Evolutionary conservation across 2,329 filamentous ascomycete species (phyloP).

Genomic region (Curvularia hawaiiensis): DNA sequence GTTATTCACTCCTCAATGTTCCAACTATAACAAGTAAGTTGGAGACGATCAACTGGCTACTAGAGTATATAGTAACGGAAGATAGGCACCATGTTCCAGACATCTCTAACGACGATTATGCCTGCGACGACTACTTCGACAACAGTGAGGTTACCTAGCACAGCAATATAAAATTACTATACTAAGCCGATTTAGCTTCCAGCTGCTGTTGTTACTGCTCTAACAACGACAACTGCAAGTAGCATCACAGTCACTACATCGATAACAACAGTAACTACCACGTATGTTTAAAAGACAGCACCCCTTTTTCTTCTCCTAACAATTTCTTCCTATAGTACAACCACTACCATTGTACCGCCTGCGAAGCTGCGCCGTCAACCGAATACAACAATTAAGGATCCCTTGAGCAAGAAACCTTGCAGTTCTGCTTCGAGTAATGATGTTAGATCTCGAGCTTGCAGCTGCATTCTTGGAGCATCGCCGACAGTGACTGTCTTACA

Average conservation of each 20-base stretch:
- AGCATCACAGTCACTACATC: not conserved
- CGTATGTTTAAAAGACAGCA: not conserved
- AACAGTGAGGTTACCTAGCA: not conserved
- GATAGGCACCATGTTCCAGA: not conserved
- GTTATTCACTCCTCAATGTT: not conserved
- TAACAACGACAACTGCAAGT: not conserved
- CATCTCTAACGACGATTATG: not conserved
- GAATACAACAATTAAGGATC: not conserved
- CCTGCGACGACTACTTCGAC: not conserved
- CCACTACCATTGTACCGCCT: not conserved
- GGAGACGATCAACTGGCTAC: not conserved
- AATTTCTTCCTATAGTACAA: not conserved
- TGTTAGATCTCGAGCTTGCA: constrained; percentile 1
- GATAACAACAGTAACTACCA: constrained; percentile 1
- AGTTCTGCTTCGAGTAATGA: not conserved
- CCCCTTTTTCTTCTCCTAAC: not conserved
- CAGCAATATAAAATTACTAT: not conserved
- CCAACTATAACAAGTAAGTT: constrained; percentile 1
- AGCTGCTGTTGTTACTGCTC: not conserved
- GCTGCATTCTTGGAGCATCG: constrained; percentile 1
- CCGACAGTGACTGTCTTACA: not conserved
- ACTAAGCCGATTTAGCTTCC: not conserved
- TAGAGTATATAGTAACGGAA: not conserved
- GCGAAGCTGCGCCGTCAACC: not conserved
- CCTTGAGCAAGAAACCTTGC: not conserved